Conservation (phyloP, 2,329 filamentous ascomycete genomes). For the Calonectria fujianensis region DNA sequence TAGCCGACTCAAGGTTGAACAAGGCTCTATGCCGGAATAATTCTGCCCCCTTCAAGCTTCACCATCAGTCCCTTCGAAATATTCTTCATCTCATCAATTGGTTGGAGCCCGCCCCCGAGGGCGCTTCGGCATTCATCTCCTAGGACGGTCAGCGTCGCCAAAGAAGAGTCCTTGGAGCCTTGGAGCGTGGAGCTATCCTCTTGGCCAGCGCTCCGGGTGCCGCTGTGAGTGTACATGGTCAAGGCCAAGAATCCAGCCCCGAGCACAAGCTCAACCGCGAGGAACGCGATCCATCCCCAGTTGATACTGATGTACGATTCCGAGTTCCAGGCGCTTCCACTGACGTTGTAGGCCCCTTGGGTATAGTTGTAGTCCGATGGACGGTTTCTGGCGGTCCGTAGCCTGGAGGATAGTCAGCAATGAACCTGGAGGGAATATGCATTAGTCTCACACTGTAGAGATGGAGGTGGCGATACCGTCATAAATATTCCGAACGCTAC, state of each 20-base stretch:
- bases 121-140: background rate
- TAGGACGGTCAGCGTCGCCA: background rate
- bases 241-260: background rate
- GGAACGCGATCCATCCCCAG: slow-evolving; percentile 13
- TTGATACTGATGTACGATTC: background rate
- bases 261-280: slow-evolving; percentile 2
- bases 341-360: background rate
- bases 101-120: background rate
- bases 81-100: background rate
- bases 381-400: background rate
- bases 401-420: background rate
- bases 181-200: background rate
- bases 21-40: background rate
- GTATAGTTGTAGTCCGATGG: background rate
- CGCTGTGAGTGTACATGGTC: background rate
- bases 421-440: background rate
- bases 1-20: background rate
- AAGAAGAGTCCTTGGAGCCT: background rate
- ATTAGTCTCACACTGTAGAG: background rate
- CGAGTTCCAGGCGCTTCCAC: background rate
- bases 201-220: background rate
- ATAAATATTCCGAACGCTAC: background rate
- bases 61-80: background rate
- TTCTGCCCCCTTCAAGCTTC: background rate
- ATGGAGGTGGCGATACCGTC: background rate